Conservation (phyloP, 306 rosid genomes). For the Gleditsia sinensis region DNA sequence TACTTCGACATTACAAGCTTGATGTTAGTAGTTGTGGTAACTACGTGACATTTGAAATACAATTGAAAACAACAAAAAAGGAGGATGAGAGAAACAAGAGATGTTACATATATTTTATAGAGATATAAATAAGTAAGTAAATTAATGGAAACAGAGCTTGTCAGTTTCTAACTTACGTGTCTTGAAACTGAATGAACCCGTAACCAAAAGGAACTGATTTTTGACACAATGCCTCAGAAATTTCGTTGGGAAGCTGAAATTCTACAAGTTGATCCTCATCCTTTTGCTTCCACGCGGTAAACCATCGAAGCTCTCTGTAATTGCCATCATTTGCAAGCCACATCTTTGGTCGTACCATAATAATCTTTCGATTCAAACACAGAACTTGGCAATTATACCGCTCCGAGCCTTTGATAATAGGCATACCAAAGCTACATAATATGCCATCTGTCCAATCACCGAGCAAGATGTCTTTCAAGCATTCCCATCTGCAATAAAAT, state of each 20-base stretch:
- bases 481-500: constrained; percentile 82
- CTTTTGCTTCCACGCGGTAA: constrained; percentile 87
- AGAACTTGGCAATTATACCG: constrained; percentile 88
- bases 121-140: not conserved
- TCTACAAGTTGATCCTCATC: constrained; percentile 70
- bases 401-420: constrained; percentile 81
- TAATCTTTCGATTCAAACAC: constrained; percentile 72
- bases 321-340: constrained; percentile 98
- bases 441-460: constrained; percentile 94
- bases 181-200: constrained; percentile 82
- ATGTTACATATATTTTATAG: not conserved
- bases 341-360: constrained; percentile 91
- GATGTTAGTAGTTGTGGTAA: not conserved
- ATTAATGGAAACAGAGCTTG: constrained; percentile 11
- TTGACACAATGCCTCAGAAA: constrained; percentile 71
- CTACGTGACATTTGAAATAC: not conserved
- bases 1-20: not conserved
- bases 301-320: constrained; percentile 97
- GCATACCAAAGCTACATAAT: constrained; percentile 95
- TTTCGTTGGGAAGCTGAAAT: constrained; percentile 73
- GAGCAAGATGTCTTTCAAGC: constrained; percentile 71
- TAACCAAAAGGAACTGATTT: constrained; percentile 83
- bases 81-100: not conserved
- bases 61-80: not conserved
- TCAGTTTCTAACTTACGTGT: constrained; percentile 69